Conservation (phyloP, 2,329 filamentous ascomycete species). For the Tothia fuscella region DNA sequence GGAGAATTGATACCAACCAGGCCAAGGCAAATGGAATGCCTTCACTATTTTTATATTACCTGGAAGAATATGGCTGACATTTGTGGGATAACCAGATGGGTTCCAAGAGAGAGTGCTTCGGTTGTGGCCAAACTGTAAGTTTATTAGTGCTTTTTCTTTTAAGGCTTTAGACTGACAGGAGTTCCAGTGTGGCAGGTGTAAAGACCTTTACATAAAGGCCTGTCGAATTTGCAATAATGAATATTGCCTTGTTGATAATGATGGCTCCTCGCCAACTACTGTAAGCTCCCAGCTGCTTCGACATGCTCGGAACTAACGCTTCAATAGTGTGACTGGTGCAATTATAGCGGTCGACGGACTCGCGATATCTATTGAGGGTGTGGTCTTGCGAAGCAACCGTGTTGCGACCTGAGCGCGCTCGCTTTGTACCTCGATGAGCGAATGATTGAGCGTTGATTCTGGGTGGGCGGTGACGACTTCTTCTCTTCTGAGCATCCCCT, state of each 20-base stretch:
- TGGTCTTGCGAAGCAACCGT: too few relatives aligned
- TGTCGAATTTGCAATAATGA: slow-evolving; percentile 65
- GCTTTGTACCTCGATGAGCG: too few relatives aligned
- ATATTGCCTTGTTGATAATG: slow-evolving; percentile 76
- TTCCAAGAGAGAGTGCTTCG: slow-evolving; percentile 66
- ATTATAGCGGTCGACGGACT: slow-evolving; percentile 23
- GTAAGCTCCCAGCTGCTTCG: slow-evolving; percentile 18
- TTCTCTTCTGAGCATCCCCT: background rate
- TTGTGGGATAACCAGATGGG: slow-evolving; percentile 27
- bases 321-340: slow-evolving; percentile 27
- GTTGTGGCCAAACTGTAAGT: slow-evolving; percentile 67
- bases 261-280: slow-evolving; percentile 58
- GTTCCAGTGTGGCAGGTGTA: slow-evolving; percentile 45
- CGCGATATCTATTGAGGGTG: slow-evolving; percentile 23
- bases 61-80: slow-evolving; percentile 22
- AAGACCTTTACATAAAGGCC: slow-evolving; percentile 54
- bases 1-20: slow-evolving; percentile 21
- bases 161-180: slow-evolving; percentile 2
- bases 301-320: background rate
- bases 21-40: slow-evolving; percentile 14
- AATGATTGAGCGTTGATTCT: too few relatives aligned
- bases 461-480: too few relatives aligned
- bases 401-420: too few relatives aligned
- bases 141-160: background rate
- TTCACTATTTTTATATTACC: slow-evolving; percentile 9